Base-by-base conservation (phyloP, 495 filamentous ascomycete genomes). In the Penicillium dipodomyicola region DNA sequence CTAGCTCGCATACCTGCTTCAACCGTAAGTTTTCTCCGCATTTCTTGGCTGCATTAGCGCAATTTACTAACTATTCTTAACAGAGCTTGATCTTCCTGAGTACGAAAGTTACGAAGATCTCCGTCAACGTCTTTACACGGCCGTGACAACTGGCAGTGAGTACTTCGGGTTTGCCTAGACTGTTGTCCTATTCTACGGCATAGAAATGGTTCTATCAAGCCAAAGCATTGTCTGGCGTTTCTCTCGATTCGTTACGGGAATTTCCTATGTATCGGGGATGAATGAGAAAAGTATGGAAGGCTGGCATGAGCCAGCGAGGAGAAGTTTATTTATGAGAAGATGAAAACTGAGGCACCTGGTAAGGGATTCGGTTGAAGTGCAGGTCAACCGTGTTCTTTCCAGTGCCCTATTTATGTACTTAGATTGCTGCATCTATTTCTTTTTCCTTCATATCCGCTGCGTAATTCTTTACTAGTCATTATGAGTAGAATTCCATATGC, bases 21-120 rank as follows among this genome's bases (percentile, higher is more conserved):
- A 99, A 99, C 71, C 94, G 92, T 97, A 83, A 90, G 91, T 90
- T 43, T 52, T 48, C 11, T 29, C 27, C 44, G 5, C 23, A 15
- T 19, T 27, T 17, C 19, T 6, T 41, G 4, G 2, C 11, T 23
- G 7, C 11, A 41, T 43, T 49, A 54, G 37, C 15, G 29, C 25
- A 10, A 55, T 51, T 55, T 60, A 56, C 73, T 80, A 73, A 78
- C 62, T 19, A 9, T 33, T 50, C 59, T 62, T 64, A 58, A 64
- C 72, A 97, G 92, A 99, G 79, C 91, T 99, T 69, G 94, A 99
- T 79, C 85, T 99, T 60, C 94, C 94, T 57, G 94, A 99, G 72
- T 99, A 97, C 68, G 95, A 97, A 61, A 95, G 84, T 68, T 99
- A 99, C 69, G 94, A 99, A 59, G 80, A 81, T 65, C 83, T 99